Conservation (phyloP, 2,329 filamentous ascomycete genomes). For the Penicillium sp. region DNA sequence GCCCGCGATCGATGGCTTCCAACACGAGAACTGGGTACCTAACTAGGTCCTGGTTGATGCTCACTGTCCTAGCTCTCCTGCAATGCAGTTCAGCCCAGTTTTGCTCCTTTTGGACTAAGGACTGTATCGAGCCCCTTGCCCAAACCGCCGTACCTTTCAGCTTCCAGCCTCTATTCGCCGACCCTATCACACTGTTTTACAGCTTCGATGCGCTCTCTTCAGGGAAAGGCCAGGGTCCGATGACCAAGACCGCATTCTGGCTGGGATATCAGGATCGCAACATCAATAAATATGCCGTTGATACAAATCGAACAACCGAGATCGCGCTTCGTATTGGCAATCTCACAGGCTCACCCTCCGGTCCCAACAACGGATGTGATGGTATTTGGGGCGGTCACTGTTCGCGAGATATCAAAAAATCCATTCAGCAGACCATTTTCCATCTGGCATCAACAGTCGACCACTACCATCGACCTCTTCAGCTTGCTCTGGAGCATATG, state of each 20-base stretch:
- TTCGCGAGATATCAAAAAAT: conserved; percentile 34
- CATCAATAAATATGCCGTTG: conserved; percentile 31
- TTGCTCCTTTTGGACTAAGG: conserved; percentile 40
- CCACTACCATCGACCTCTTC: conserved; percentile 35
- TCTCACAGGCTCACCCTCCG: conserved; percentile 38
- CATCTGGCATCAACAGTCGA: conserved; percentile 30
- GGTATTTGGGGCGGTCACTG: conserved; percentile 41
- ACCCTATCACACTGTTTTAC: conserved; percentile 40
- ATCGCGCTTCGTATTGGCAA: conserved; percentile 43
- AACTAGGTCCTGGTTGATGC: conserved; percentile 20
- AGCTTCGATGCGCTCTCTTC: conserved; percentile 38
- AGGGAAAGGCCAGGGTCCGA: conserved; percentile 37
- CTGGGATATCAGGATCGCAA: conserved; percentile 35
- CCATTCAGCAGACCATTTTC: conserved; percentile 34
- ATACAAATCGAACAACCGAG: conserved; percentile 42
- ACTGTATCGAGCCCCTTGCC: conserved; percentile 43
- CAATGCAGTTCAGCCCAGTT: conserved; percentile 33
- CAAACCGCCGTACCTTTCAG: conserved; percentile 39
- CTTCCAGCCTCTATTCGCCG: conserved; percentile 40
- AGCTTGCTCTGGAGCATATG: conserved; percentile 35
- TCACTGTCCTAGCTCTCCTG: conserved; percentile 25
- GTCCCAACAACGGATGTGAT: conserved; percentile 42
- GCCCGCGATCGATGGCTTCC: conserved; percentile 24
- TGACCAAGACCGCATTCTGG: conserved; percentile 44
- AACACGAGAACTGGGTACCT: conserved; percentile 13